Conservation (phyloP, 306 rosid genomes). For the Quercus bicolor region DNA sequence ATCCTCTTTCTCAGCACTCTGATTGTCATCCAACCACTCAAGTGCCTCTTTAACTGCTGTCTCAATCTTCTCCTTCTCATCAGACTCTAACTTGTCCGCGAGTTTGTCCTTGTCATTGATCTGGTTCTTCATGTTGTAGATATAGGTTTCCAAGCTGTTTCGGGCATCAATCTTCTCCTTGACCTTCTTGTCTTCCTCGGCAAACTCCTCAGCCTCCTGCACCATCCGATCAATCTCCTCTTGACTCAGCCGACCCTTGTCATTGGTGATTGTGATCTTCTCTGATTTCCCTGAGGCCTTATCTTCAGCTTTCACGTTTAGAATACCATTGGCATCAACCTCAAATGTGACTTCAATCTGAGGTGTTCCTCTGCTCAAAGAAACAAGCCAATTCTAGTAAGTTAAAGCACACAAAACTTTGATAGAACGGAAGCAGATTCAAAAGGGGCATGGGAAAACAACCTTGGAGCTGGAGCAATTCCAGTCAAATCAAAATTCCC, state of each 20-base stretch:
- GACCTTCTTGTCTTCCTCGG: constrained; percentile 56
- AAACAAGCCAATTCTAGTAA: constrained; percentile 1
- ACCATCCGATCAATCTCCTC: constrained; percentile 58
- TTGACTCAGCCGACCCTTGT: constrained; percentile 55
- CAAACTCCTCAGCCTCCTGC: constrained; percentile 51
- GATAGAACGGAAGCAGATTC: not conserved
- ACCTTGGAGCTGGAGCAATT: constrained; percentile 21
- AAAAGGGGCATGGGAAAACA: not conserved
- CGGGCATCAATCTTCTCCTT: constrained; percentile 57
- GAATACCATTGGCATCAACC: constrained; percentile 54
- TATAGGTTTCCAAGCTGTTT: constrained; percentile 48
- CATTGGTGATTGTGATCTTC: constrained; percentile 66
- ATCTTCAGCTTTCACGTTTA: constrained; percentile 60
- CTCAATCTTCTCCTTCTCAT: constrained; percentile 60
- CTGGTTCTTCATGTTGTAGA: constrained; percentile 60
- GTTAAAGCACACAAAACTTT: not conserved
- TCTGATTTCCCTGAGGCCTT: constrained; percentile 56
- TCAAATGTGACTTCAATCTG: constrained; percentile 62
- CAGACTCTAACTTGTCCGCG: constrained; percentile 50
- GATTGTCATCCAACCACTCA: constrained; percentile 55
- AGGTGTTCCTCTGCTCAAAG: constrained; percentile 44
- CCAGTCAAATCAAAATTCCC: constrained; percentile 29
- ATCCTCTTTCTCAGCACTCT: constrained; percentile 49
- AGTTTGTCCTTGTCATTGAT: constrained; percentile 57
- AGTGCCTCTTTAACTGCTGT: constrained; percentile 47